phyloP scores from a whole-genome alignment of 208 protist species.

The Trypanosoma mega region DNA sequence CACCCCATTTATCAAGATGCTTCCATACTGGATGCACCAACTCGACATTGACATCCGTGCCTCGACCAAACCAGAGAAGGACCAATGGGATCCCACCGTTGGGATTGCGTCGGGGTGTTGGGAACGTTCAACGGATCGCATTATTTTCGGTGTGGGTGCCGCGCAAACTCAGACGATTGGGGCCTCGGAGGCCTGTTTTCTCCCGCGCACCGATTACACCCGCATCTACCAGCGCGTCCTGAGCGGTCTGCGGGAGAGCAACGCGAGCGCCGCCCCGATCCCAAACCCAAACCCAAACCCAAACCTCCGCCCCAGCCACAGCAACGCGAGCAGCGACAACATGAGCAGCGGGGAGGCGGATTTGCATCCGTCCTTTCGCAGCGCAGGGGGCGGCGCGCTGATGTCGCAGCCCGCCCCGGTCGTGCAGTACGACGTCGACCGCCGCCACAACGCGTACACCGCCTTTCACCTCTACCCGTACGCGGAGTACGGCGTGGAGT shows the following conservation, averaged over 20 bases:
- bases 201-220: slow-evolving; percentile 74
- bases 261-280: too few species aligned
- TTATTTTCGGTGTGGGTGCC: slow-evolving; percentile 71
- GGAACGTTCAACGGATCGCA: slow-evolving; percentile 72
- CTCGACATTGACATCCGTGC: slow-evolving; percentile 87
- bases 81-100: slow-evolving; percentile 80
- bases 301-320: neutral
- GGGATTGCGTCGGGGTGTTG: slow-evolving; percentile 76
- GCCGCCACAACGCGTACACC: slow-evolving; percentile 76
- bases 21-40: slow-evolving; percentile 91
- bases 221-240: slow-evolving; percentile 69
- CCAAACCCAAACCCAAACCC: neutral
- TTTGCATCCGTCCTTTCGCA: neutral
- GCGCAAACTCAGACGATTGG: slow-evolving; percentile 84
- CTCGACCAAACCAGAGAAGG: slow-evolving; percentile 79
- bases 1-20: slow-evolving; percentile 84
- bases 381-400: neutral
- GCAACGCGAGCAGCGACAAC: neutral
- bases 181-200: slow-evolving; percentile 79
- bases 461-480: slow-evolving; percentile 83
- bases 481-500: slow-evolving; percentile 70
- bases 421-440: slow-evolving; percentile 78
- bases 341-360: neutral
- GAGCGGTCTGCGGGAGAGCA: slow-evolving; percentile 21
- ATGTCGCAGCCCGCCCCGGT: slow-evolving; percentile 28